These are phyloP conservation scores for Saccharomyces kudriavzevii DNA, from an alignment of 805 yeast species.

Conservation along the genomic window DNA sequence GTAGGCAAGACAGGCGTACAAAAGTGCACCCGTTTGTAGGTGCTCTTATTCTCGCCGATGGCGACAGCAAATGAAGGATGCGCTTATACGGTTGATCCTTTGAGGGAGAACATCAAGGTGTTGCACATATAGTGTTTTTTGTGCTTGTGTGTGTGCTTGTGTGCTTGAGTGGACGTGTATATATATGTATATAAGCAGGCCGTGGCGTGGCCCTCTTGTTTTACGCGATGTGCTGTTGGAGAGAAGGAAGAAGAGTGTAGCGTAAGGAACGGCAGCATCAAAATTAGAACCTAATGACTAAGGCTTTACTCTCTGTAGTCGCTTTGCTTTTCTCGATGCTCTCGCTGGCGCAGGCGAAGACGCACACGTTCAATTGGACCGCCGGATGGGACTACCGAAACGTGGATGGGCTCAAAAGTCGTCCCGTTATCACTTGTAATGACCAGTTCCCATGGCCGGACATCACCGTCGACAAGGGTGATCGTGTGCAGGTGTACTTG, in stretches of 20 bases:
- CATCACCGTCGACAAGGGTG: conserved; percentile 69
- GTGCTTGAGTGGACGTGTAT: too few species aligned
- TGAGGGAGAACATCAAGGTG: not conserved
- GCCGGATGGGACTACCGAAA: conserved; percentile 48
- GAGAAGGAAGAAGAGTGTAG: not conserved
- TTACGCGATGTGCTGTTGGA: not conserved
- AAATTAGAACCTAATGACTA: not conserved
- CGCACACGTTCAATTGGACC: conserved; percentile 58
- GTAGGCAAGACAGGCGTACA: not conserved
- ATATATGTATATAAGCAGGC: not conserved
- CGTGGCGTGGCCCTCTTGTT: not conserved
- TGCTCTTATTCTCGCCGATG: not conserved
- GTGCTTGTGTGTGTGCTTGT: not conserved
- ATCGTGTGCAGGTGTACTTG: conserved; percentile 62
- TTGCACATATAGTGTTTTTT: not conserved
- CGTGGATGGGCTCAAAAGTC: conserved; percentile 34
- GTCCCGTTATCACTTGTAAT: conserved; percentile 39
- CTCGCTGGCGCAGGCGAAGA: conserved; percentile 19
- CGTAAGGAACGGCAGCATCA: not conserved
- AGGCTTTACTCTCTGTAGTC: not conserved
- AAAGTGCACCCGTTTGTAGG: not conserved
- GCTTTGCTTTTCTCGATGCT: conserved; percentile 1
- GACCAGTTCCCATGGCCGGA: conserved; percentile 79
- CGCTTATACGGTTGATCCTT: not conserved
- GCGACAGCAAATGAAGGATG: not conserved